Evolutionary conservation across 129 eudicot genomes (phyloP), one percentile per base, ranked within the genome.

Genomic region (Ambrosia trifida): DNA sequence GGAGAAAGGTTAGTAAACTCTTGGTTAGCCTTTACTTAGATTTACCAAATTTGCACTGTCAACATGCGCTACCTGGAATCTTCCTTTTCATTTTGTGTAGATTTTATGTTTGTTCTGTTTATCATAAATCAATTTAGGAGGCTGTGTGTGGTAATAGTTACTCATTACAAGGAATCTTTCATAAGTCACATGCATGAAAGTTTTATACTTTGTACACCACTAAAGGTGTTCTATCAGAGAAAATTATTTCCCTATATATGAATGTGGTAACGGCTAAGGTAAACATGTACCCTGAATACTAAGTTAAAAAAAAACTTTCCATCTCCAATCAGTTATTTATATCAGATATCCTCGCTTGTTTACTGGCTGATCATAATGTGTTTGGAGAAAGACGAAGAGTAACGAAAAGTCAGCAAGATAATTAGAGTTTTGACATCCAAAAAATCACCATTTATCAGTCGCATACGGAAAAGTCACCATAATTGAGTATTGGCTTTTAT

Each of bases 1-100:
- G 97, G 97, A 86, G 96, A 82, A 91, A 91, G 97, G 97, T 91
- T 68, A 12, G 96, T 86, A 36, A 47, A n/a, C n/a, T n/a, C n/a
- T n/a, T 19, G 3, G 3, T 31, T 31, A 19, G 41, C 38, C 64
- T 12, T 11, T 28, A 30, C 30, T 30, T 28, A 4, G 64, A 30
- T 58, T 30, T 28, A 11, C 64, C 40, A 51, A 24, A 24, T 1
- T 24, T 24, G 28, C 1, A 1, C 28, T 24, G 28, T 24, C 1
- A 24, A 50, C 9, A 50, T 14, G 61, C 1, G 18, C 14, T 54
- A 8, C 61, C 18, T 19, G 4, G 61, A 3, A 32, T 54, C 32
- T 8, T 54, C 61, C 61, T 54, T 20, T 19, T 54, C 32, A 54
- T 24, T 54, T 54, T 49, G 5, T n/a, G 7, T 49, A n/a, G n/a